Conservation (phyloP, 345 rosid genomes). For the Hirschfeldia incana region DNA sequence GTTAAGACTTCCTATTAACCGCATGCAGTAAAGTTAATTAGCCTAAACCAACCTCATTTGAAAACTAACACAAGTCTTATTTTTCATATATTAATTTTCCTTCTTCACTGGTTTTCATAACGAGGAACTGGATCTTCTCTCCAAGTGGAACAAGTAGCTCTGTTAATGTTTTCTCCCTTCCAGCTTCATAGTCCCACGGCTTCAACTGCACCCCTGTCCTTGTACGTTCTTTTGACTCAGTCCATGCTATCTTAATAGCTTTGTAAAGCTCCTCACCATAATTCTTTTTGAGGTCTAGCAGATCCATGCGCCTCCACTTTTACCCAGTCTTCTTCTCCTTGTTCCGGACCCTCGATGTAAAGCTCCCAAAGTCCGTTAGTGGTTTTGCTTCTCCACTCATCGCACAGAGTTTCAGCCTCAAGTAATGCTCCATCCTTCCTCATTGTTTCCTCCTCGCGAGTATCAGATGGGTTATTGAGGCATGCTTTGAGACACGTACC, state of each 20-base stretch:
- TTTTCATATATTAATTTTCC: neutral
- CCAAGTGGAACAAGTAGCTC: neutral
- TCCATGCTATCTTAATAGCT: neutral
- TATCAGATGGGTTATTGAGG: neutral
- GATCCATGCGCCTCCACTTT: neutral
- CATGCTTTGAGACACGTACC: neutral
- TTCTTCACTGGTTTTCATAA: neutral
- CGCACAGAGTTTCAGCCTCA: neutral
- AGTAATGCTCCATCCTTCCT: neutral
- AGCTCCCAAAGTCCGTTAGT: neutral
- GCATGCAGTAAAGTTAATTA: neutral
- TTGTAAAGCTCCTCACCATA: constrained; percentile 7
- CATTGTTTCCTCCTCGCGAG: neutral
- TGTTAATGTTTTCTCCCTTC: neutral
- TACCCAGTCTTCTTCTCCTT: neutral
- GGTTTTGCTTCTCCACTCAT: neutral
- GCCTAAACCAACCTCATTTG: neutral
- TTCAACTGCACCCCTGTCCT: neutral
- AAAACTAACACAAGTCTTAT: neutral
- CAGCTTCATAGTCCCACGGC: constrained; percentile 3
- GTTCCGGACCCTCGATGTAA: neutral
- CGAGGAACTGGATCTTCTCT: neutral
- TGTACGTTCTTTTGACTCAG: neutral
- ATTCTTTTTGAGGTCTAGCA: neutral
- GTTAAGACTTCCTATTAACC: neutral